Evolutionary conservation across 2,329 filamentous ascomycete species (phyloP).

Genomic region (Chaetomium sp.): DNA sequence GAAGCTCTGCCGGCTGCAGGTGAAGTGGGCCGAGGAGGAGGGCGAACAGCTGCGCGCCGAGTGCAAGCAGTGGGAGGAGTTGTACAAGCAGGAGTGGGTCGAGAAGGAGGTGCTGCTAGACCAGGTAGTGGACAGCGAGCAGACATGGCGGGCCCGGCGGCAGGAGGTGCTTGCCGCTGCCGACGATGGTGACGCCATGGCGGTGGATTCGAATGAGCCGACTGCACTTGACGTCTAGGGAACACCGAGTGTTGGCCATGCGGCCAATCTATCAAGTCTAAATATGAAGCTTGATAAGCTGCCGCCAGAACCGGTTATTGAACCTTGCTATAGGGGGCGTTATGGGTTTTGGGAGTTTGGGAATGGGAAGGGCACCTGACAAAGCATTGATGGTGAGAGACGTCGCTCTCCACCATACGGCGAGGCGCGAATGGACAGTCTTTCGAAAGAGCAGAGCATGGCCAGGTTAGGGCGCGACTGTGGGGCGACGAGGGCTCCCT

Average conservation of each 20-base stretch:
- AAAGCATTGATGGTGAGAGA: background rate
- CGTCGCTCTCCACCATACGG: background rate
- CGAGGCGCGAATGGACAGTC: background rate
- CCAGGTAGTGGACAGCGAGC: slow-evolving; percentile 68
- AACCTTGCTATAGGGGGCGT: background rate
- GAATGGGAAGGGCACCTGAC: background rate
- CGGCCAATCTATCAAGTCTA: background rate
- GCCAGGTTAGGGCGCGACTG: background rate
- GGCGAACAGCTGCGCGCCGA: slow-evolving; percentile 64
- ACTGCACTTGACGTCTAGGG: slow-evolving; percentile 40
- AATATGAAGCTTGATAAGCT: background rate
- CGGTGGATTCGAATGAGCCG: slow-evolving; percentile 8
- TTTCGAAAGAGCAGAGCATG: background rate
- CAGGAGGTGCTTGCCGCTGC: slow-evolving; percentile 55
- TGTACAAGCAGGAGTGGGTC: slow-evolving; percentile 72
- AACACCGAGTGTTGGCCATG: background rate
- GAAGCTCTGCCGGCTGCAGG: slow-evolving; percentile 68
- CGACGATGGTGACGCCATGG: slow-evolving; percentile 5
- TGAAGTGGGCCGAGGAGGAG: slow-evolving; percentile 73
- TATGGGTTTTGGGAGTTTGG: slow-evolving; percentile 15
- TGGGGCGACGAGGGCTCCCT: background rate
- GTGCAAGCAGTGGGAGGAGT: slow-evolving; percentile 65
- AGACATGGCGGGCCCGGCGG: slow-evolving; percentile 64
- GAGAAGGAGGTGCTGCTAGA: slow-evolving; percentile 80
- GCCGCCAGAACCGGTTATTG: background rate